Base-by-base conservation (phyloP, 2,329 filamentous ascomycete genomes). In the Ampelomyces quisqualis region DNA sequence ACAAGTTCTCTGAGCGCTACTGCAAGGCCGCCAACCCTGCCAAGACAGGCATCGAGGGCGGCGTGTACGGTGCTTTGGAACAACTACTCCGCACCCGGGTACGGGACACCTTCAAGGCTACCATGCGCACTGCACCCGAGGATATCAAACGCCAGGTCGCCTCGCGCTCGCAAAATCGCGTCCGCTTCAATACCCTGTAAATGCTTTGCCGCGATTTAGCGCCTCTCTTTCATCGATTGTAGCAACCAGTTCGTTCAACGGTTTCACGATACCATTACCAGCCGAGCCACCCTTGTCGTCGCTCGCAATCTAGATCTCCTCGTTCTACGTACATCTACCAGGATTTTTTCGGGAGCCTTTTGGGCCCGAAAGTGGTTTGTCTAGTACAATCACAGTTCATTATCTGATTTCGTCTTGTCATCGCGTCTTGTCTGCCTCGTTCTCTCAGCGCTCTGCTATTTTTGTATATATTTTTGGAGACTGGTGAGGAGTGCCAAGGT, bases 81-180 rank as follows among this genome's bases (percentile, higher is more conserved):
- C 43, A 56, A 2, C 45, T 65, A 9, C 57, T 68, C 15, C 59
- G 64, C 31, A 66, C 60, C 1, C 53, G 61, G 17, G 62, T 68
- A 2, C 58, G 63, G 31, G 64, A 68, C 34, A 68, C 64, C 2
- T 66, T 68, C 49, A 64, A 62, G 37, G 49, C 62, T n/a, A 66
- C 60, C 9, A 66, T 68, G 61, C 55, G 62, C 40, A 57, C 51
- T 9, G 64, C 64, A 7, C 62, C 64, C 7, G 57, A 64, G 17
- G 61, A 63, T 31, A 48, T 67, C 43, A 68, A 63, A 53, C 54
- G 62, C 26, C 59, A 65, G 29, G 43, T 67, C 15, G 60, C 62
- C 8, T 59, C 51, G n/a, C 53, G 55, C 11, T 54, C 57, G 1
- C 61, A 64, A 19, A 53, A 53, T 31, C 57, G 59, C 13, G 37